Evolutionary conservation across 106 monocot species (phyloP).

Genomic region (Allium cepa): DNA sequence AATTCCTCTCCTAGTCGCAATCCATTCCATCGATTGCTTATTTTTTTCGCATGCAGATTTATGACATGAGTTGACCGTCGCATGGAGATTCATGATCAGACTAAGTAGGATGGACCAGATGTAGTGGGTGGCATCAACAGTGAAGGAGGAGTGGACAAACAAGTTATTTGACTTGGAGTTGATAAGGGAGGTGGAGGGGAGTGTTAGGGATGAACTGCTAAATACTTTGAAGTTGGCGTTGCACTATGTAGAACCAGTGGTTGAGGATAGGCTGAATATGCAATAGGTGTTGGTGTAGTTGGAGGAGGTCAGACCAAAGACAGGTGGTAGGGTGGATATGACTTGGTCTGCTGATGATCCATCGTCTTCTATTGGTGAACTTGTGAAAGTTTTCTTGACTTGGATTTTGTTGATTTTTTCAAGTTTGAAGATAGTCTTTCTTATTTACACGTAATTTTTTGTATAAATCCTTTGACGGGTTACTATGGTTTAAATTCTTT

Average conservation of each 20-base stretch:
- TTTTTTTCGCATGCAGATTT: too few species aligned
- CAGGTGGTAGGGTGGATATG: neutral
- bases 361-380: too few species aligned
- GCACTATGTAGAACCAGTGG: constrained; percentile 38
- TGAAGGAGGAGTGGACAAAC: constrained; percentile 57
- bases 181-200: constrained; percentile 34
- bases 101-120: constrained; percentile 41
- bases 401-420: too few species aligned
- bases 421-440: too few species aligned
- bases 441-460: too few species aligned
- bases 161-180: constrained; percentile 54
- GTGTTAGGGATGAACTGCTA: constrained; percentile 33
- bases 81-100: too few species aligned
- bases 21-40: too few species aligned
- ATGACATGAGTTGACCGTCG: too few species aligned
- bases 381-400: too few species aligned
- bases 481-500: too few species aligned
- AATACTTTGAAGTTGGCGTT: constrained; percentile 41
- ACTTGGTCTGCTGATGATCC: neutral
- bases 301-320: constrained; percentile 40
- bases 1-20: too few species aligned
- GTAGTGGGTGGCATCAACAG: constrained; percentile 59
- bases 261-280: constrained; percentile 31
- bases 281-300: constrained; percentile 32
- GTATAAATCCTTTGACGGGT: too few species aligned